Conservation (phyloP, 2,329 filamentous ascomycete genomes). For the Emergomyces orientalis region DNA sequence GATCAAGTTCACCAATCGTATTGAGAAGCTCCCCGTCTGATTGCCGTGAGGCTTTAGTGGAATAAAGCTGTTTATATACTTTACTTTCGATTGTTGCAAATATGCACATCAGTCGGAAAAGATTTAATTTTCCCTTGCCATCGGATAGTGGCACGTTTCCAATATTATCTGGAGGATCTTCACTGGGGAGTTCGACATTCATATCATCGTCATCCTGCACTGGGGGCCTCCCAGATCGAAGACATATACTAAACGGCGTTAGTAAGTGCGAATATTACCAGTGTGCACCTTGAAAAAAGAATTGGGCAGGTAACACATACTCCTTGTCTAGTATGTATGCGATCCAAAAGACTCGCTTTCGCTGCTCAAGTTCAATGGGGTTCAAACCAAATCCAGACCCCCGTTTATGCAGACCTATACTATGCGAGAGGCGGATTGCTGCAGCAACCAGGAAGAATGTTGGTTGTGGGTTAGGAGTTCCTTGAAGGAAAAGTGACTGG, state of each 20-base stretch:
- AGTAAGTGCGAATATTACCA: conserved; percentile 8
- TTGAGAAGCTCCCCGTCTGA: conserved; percentile 88
- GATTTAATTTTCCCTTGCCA: conserved; percentile 84
- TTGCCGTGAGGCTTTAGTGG: conserved; percentile 82
- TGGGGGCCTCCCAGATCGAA: conserved; percentile 62
- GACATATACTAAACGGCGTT: conserved; percentile 45
- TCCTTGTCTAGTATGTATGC: conserved; percentile 66
- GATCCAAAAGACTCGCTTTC: conserved; percentile 69
- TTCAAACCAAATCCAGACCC: conserved; percentile 90
- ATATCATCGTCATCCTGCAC: conserved; percentile 73
- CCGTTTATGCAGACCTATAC: conserved; percentile 88
- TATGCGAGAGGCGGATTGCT: conserved; percentile 82
- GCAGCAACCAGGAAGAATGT: conserved; percentile 85
- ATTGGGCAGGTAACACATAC: conserved; percentile 28
- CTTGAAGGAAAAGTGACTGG: conserved; percentile 81
- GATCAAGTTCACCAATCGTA: conserved; percentile 89
- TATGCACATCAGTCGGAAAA: conserved; percentile 87
- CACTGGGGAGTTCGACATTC: conserved; percentile 91
- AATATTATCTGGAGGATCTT: conserved; percentile 82
- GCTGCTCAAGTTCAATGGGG: conserved; percentile 86
- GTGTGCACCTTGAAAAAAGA: not conserved
- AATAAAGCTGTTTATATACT: conserved; percentile 89
- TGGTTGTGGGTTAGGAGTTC: conserved; percentile 92
- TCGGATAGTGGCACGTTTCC: conserved; percentile 87
- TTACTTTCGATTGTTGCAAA: conserved; percentile 87